phyloP scores from a whole-genome alignment of 805 yeast species.

The Zygoascus flipseniorum region DNA sequence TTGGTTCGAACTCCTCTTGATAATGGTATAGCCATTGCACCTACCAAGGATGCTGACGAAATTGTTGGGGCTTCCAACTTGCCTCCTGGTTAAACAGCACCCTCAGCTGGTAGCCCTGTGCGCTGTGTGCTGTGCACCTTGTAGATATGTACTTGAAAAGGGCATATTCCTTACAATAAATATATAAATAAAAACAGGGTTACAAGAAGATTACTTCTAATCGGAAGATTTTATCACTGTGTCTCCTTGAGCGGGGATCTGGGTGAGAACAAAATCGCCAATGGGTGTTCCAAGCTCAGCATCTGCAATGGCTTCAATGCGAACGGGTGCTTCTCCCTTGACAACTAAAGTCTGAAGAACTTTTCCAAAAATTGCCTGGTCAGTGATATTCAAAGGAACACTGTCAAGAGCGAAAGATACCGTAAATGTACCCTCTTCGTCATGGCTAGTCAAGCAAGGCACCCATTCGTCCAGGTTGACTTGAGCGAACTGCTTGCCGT shows the following conservation, averaged over 20 bases:
- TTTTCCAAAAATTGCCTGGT: constrained; percentile 34
- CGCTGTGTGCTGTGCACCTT: too few relatives aligned
- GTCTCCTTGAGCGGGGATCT: constrained; percentile 17
- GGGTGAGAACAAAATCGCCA: constrained; percentile 26
- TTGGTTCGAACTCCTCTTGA: constrained; percentile 90
- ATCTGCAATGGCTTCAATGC: constrained; percentile 34
- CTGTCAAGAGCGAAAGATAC: constrained; percentile 35
- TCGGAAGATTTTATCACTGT: constrained; percentile 6
- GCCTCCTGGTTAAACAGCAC: constrained; percentile 74
- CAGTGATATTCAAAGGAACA: constrained; percentile 35
- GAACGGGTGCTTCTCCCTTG: constrained; percentile 33
- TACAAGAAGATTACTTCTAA: background rate
- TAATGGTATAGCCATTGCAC: constrained; percentile 35
- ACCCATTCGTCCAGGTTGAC: constrained; percentile 40
- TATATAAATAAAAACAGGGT: background rate
- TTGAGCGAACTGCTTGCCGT: constrained; percentile 36
- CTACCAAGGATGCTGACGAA: constrained; percentile 46
- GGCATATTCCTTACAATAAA: background rate
- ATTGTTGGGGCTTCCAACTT: constrained; percentile 75
- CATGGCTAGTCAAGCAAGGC: constrained; percentile 26
- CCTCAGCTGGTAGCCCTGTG: background rate
- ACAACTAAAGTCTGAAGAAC: constrained; percentile 37
- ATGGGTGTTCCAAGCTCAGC: constrained; percentile 24
- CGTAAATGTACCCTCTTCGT: constrained; percentile 20
- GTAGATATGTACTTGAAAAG: background rate